phyloP scores from a whole-genome alignment of 129 eudicot genomes.

The Flaveria linearis region DNA sequence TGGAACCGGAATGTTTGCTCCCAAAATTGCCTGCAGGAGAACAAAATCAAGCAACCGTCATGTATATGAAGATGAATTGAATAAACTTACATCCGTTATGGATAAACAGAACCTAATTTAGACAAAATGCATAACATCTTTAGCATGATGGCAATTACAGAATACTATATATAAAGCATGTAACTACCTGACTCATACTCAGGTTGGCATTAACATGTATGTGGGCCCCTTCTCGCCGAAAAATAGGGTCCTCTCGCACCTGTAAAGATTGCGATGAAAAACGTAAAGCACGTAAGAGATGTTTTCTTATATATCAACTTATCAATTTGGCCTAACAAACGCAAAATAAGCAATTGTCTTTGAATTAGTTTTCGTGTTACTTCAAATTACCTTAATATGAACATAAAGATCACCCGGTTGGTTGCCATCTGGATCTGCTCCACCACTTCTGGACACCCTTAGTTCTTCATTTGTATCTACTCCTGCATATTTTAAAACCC shows the following conservation, averaged over 20 bases:
- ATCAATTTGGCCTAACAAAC: background rate
- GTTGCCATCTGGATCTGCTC: slow-evolving; percentile 88
- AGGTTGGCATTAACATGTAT: slow-evolving; percentile 78
- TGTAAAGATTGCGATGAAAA: slow-evolving; percentile 25
- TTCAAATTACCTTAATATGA: slow-evolving; percentile 53
- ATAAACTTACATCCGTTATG: background rate
- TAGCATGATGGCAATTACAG: background rate
- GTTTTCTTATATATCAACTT: background rate
- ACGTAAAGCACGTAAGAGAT: background rate
- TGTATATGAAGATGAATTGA: background rate
- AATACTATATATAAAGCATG: background rate
- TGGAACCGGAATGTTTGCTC: slow-evolving; percentile 80
- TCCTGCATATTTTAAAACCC: slow-evolving; percentile 44
- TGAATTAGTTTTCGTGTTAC: background rate
- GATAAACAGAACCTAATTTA: background rate
- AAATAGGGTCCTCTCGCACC: slow-evolving; percentile 84
- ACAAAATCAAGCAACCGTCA: slow-evolving; percentile 15
- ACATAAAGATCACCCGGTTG: slow-evolving; percentile 87
- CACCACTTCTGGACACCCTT: slow-evolving; percentile 71
- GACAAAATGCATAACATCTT: background rate
- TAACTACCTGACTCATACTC: slow-evolving; percentile 67
- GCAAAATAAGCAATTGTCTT: background rate
- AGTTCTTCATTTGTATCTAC: slow-evolving; percentile 68
- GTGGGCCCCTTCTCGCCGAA: slow-evolving; percentile 73
- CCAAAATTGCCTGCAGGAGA: slow-evolving; percentile 71